These are phyloP conservation scores for Ophiostoma populinum DNA, from an alignment of 2,329 filamentous ascomycete species.

Conservation along the genomic window DNA sequence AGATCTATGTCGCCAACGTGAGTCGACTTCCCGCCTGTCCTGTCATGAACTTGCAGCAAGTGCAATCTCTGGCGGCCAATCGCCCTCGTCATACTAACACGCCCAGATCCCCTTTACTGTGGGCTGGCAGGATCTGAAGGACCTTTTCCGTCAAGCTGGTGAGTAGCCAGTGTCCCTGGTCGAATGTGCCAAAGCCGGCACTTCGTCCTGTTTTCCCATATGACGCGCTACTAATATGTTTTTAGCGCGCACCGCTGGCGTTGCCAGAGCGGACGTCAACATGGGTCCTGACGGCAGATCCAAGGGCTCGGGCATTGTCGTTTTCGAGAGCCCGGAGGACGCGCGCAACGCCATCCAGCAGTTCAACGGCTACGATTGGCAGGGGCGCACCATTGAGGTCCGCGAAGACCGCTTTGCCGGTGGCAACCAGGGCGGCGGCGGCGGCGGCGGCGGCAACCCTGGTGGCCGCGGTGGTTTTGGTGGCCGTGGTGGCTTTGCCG, in stretches of 20 bases:
- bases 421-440: conserved; percentile 31
- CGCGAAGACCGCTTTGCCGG: conserved; percentile 89
- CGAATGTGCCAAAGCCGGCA: not conserved
- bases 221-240: not conserved
- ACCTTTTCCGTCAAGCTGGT: conserved; percentile 97
- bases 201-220: not conserved
- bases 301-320: conserved; percentile 93
- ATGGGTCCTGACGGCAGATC: conserved; percentile 78
- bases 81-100: not conserved
- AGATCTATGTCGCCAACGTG: conserved; percentile 97
- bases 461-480: conserved; percentile 42
- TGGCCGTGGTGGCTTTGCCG: conserved; percentile 30
- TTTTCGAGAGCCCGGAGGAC: conserved; percentile 88
- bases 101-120: conserved; percentile 83
- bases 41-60: no score
- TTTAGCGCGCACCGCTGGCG: conserved; percentile 48
- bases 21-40: conserved; percentile 31
- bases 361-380: conserved; percentile 98
- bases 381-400: conserved; percentile 81
- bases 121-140: conserved; percentile 97
- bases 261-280: conserved; percentile 92
- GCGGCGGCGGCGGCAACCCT: conserved; percentile 47
- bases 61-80: not conserved
- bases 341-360: conserved; percentile 91
- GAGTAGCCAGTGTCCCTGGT: conserved; percentile 22